Evolutionary conservation across 805 yeast genomes (phyloP).

Genomic region (Saccharomycopsis schoenii): DNA sequence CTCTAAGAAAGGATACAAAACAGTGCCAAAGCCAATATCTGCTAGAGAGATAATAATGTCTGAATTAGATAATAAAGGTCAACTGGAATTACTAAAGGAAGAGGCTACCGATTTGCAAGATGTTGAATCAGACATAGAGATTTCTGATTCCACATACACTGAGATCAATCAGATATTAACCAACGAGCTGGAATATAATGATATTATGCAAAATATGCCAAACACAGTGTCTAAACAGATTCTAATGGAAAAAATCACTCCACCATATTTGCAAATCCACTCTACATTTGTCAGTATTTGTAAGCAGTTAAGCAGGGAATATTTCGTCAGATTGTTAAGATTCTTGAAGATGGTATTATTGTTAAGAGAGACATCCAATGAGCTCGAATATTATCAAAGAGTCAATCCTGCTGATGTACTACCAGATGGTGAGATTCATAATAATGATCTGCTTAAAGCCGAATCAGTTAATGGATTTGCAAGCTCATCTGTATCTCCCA

Average conservation of each 20-base stretch:
- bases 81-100: background rate
- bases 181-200: constrained; percentile 24
- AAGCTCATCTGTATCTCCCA: background rate
- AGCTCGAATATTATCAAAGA: constrained; percentile 11
- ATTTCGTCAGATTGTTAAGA: constrained; percentile 12
- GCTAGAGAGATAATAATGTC: background rate
- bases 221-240: constrained; percentile 7
- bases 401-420: background rate
- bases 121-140: constrained; percentile 2
- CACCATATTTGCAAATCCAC: constrained; percentile 9
- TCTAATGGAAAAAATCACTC: constrained; percentile 3
- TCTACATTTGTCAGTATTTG: constrained; percentile 3
- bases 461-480: background rate
- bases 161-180: constrained; percentile 19
- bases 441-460: background rate
- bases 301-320: constrained; percentile 14
- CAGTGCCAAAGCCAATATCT: constrained; percentile 1
- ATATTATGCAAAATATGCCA: constrained; percentile 14
- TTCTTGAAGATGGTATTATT: constrained; percentile 10
- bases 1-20: constrained; percentile 11
- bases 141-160: constrained; percentile 17
- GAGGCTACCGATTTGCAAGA: background rate
- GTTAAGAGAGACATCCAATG: constrained; percentile 13
- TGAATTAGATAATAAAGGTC: background rate
- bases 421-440: background rate